Evolutionary conservation across 257 asterid genomes (phyloP), one percentile per base, ranked within the genome.

Genomic region (Nicotiana attenuata): DNA sequence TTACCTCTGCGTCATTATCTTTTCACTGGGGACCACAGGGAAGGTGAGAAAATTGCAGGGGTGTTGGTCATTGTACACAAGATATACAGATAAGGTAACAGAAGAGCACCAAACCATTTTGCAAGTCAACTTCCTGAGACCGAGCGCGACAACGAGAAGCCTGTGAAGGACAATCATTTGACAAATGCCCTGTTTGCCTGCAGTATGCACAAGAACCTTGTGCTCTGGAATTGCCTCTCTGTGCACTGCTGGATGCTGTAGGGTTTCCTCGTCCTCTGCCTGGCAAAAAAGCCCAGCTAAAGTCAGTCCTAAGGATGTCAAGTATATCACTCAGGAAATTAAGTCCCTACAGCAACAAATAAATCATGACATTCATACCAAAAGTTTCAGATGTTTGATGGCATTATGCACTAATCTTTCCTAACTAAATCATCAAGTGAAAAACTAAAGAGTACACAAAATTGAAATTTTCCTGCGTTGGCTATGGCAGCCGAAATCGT

Each of bases 241-340:
- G 97, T 82, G 85, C 88, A 82, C 85, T 86, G 88, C 85, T 79
- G 80, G 89, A 83, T 31, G 94, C 82, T 80, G 92, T n/a, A 80
- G 93, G 78, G 22, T 88, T 83, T 56, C 92, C 96, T 76, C 84
- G 93, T 86, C 93, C 97, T 87, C 98, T 90, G 78, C 93, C 98
- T 94, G 91, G 47, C 52, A 86, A 85, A 65, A 52, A 28, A 56
- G 69, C 80, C 71, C 45, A 80, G 31, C 60, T 67, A 83, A 56
- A 61, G 59, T 85, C 52, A 77, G 79, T 66, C 38, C 61, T 47
- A 47, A 73, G 13, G 20, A 73, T 55, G 38, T 41, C 78, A 22
- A 73, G 38, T 26, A 73, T 45, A 45, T 73, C 38, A 73, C 14
- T 20, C 3, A 4, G 38, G 60, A 73, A n/a, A 71, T 22, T 22